phyloP scores from a whole-genome alignment of 2,329 filamentous ascomycete species.

The Aspergillus neoniger region DNA sequence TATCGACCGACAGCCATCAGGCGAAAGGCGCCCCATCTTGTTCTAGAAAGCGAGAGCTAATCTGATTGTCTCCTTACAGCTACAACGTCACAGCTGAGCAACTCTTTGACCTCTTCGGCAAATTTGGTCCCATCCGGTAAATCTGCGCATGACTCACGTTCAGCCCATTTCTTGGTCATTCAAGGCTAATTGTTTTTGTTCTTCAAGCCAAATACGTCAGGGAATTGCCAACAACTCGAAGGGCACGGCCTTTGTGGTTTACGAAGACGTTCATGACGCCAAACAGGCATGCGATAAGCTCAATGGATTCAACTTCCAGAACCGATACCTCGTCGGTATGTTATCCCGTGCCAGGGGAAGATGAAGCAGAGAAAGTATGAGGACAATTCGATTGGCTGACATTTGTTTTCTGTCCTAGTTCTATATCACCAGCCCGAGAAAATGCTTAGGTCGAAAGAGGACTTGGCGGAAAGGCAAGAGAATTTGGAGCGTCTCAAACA shows the following conservation, averaged over 20 bases:
- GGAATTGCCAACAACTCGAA: slow-evolving; percentile 97
- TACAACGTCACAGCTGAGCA: slow-evolving; percentile 99
- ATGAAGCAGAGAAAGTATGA: not conserved
- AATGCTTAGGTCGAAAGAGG: slow-evolving; percentile 85
- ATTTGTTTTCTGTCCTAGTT: slow-evolving; percentile 44
- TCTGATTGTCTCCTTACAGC: slow-evolving; percentile 53
- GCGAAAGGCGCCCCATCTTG: not conserved
- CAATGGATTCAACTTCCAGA: slow-evolving; percentile 99
- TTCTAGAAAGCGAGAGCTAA: slow-evolving; percentile 15
- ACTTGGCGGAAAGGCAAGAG: slow-evolving; percentile 89
- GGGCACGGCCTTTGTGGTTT: slow-evolving; percentile 98
- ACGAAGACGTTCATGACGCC: slow-evolving; percentile 98
- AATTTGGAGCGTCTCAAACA: slow-evolving; percentile 98
- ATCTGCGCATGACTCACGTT: slow-evolving; percentile 35
- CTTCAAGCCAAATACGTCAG: slow-evolving; percentile 87
- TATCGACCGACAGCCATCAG: not conserved
- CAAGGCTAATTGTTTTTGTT: slow-evolving; percentile 9
- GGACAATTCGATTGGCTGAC: slow-evolving; percentile 10
- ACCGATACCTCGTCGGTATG: slow-evolving; percentile 95
- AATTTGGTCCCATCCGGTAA: slow-evolving; percentile 93
- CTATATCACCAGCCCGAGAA: slow-evolving; percentile 77
- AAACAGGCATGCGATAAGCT: slow-evolving; percentile 99
- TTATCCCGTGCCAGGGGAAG: slow-evolving; percentile 26
- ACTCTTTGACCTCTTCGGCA: slow-evolving; percentile 97
- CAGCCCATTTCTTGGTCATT: slow-evolving; percentile 8